These are phyloP conservation scores for Amoebophrya sp. DNA, from an alignment of 169 alveolate genomes.

Conservation along the genomic window DNA sequence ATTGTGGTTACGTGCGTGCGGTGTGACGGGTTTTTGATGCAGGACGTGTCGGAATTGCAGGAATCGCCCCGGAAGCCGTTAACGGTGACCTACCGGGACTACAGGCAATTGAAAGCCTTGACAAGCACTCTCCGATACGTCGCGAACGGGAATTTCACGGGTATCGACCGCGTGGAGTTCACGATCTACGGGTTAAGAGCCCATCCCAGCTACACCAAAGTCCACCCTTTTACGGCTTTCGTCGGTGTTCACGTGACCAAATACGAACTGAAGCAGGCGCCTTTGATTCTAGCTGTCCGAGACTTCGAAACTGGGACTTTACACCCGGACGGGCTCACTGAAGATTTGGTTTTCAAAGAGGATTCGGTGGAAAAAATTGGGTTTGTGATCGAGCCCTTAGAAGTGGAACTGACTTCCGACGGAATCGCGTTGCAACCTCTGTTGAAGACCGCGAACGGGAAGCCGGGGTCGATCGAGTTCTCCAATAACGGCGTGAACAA, in stretches of 20 bases:
- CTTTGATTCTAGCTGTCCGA: not conserved
- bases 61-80: not conserved
- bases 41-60: not conserved
- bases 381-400: not conserved
- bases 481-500: no score
- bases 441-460: not conserved
- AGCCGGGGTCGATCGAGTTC: no score
- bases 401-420: not conserved
- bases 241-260: slow-evolving; percentile 3
- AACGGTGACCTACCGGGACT: not conserved
- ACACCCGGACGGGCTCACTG: not conserved
- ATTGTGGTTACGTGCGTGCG: not conserved
- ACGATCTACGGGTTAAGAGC: not conserved
- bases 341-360: not conserved
- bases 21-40: not conserved
- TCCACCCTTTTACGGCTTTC: not conserved
- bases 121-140: not conserved
- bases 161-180: not conserved
- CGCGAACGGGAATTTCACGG: not conserved
- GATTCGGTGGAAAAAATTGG: not conserved
- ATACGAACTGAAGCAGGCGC: not conserved
- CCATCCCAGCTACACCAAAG: not conserved
- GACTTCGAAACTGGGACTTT: not conserved
- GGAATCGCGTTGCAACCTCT: not conserved
- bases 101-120: not conserved